Evolutionary conservation across 352 stramenopile genomes (phyloP).

Genomic region (Globisporangium middletonii): DNA sequence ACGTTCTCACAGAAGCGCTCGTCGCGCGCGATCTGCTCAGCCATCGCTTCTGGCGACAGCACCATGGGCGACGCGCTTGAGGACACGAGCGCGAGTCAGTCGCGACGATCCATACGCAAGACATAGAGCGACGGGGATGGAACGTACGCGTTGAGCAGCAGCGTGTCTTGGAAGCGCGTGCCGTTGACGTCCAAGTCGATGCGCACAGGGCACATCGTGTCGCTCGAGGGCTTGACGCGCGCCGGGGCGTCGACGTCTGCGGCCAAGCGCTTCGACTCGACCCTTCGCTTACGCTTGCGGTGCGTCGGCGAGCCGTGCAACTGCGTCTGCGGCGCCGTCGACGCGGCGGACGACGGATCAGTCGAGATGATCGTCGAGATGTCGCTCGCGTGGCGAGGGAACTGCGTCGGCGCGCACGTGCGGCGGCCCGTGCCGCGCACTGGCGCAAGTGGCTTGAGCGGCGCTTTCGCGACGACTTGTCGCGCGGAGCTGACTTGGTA

Average conservation of each 20-base stretch:
- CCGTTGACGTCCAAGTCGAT: conserved; percentile 75
- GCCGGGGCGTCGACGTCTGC: conserved; percentile 1
- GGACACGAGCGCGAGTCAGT: too few species aligned
- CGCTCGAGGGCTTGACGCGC: conserved; percentile 14
- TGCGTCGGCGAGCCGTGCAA: conserved; percentile 8
- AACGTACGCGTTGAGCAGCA: conserved; percentile 58
- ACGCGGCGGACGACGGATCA: background rate
- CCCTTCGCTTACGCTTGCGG: conserved; percentile 61
- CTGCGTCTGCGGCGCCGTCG: background rate
- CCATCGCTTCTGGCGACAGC: conserved; percentile 46
- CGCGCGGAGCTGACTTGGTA: conserved; percentile 44
- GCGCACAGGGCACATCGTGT: conserved; percentile 67
- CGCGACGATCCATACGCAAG: too few species aligned
- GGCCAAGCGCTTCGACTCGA: conserved; percentile 35
- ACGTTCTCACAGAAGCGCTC: conserved; percentile 48
- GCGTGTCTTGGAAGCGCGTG: conserved; percentile 69
- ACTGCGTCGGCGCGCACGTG: conserved; percentile 36
- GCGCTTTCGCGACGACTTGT: conserved; percentile 24
- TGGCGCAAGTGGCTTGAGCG: conserved; percentile 27
- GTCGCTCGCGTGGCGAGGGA: conserved; percentile 27
- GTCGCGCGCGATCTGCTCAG: conserved; percentile 49
- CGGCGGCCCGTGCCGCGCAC: conserved; percentile 25
- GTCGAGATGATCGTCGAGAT: conserved; percentile 27
- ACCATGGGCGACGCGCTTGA: conserved; percentile 17
- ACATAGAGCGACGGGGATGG: background rate